These are phyloP conservation scores for Trichoderma simmonsii DNA, from an alignment of 2,329 filamentous ascomycete genomes.

Conservation along the genomic window DNA sequence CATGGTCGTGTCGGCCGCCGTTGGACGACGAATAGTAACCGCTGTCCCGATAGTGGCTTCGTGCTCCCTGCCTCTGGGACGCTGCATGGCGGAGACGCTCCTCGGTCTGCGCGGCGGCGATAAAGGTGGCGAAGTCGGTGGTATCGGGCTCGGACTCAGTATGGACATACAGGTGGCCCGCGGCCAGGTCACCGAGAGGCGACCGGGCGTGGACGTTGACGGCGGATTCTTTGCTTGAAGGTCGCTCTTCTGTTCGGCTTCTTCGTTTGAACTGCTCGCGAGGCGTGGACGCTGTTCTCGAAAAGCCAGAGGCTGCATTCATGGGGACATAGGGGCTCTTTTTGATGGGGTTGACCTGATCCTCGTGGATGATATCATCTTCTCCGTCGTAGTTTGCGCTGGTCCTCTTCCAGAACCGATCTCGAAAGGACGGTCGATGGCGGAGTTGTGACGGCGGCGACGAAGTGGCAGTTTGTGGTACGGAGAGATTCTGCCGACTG, in stretches of 20 bases:
- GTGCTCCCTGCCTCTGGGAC: not conserved
- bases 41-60: conserved; percentile 16
- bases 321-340: conserved; percentile 7
- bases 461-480: not conserved
- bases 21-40: conserved; percentile 17
- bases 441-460: not conserved
- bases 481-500: not conserved
- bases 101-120: conserved; percentile 21
- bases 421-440: conserved; percentile 14
- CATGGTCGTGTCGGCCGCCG: not conserved
- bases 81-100: conserved; percentile 14
- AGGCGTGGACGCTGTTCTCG: not conserved
- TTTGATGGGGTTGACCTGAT: not conserved
- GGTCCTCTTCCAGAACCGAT: conserved; percentile 14
- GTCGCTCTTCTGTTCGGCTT: not conserved
- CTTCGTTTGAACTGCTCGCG: not conserved
- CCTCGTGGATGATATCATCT: not conserved
- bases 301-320: conserved; percentile 16
- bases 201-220: not conserved
- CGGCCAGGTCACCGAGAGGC: not conserved
- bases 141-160: not conserved
- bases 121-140: conserved; percentile 26
- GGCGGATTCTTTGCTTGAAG: not conserved
- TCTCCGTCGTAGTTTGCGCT: conserved; percentile 16
- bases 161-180: conserved; percentile 16